Evolutionary conservation across 2,329 filamentous ascomycete species (phyloP), one percentile per base, ranked within the genome.

Genomic region (Diplodia sapinea): DNA sequence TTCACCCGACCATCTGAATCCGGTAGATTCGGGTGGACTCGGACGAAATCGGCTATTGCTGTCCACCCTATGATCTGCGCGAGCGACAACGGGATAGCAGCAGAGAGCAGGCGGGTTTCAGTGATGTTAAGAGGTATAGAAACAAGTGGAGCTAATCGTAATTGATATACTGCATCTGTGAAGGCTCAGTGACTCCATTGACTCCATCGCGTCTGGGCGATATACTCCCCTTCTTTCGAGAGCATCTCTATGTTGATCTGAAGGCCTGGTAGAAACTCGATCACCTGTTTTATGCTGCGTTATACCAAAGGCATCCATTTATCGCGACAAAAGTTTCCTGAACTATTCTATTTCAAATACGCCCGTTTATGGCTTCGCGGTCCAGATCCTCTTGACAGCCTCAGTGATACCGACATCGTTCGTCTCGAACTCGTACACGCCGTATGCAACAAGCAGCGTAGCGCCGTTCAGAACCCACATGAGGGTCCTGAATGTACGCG

Each of bases 361-460:
- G 20, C 13, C 26, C n/a, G 33, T 50, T 54, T 59, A 59, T 40
- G 43, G 50, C 51, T 66, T 66, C 75, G 95, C 94, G 76, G 86
- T 92, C 95, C 95, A 99, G 70, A 98, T 84, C 77, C 91, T 88
- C 86, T 91, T 93, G 72, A 97, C 85, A 38, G 89, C 90, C 85
- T 96, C 94, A 9, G 93, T 97, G 69, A 99, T 80, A 72, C 95
- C 95, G 64, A 99, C 93, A 73, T 99, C 95, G 77, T 97, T 98
- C 38, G 95, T 99, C 89, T 99, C 95, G 75, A 98, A 98, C 81
- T 98, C 94, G 82, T 99, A 99, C 76, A 98, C 86, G 68, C 94
- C 94, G 72, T 97, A 86, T 62, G 91, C 93, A 70, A 94, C 92
- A 64, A 92, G 83, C 68, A 94, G 84, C 12, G 96, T 97, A 69